Evolutionary conservation across 495 filamentous ascomycete species (phyloP).

Genomic region (Thozetella sp.): DNA sequence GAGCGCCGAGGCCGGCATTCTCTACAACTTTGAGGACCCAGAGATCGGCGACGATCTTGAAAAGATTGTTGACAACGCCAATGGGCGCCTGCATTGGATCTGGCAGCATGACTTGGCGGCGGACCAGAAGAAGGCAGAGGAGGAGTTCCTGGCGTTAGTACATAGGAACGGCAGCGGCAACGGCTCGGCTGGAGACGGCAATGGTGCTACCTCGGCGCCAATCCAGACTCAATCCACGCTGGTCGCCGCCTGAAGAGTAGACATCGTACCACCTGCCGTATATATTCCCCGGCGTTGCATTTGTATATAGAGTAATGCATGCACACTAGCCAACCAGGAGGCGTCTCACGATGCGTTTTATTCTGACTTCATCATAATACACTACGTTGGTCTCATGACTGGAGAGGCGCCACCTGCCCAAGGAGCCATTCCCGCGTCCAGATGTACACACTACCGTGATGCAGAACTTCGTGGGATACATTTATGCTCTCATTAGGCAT

Average conservation of each 20-base stretch:
- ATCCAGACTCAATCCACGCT: not conserved
- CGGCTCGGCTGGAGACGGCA: not conserved
- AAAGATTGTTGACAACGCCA: slow-evolving; percentile 39
- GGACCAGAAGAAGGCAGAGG: slow-evolving; percentile 25
- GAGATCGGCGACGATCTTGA: slow-evolving; percentile 43
- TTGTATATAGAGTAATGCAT: too few relatives aligned
- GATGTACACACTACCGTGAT: too few relatives aligned
- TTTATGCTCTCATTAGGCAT: too few relatives aligned
- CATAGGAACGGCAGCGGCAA: not conserved
- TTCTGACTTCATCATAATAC: too few relatives aligned
- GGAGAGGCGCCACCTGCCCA: too few relatives aligned
- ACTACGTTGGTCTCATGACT: too few relatives aligned
- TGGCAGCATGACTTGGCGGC: slow-evolving; percentile 39
- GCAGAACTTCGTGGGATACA: too few relatives aligned
- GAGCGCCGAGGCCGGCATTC: slow-evolving; percentile 39
- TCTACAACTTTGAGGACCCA: slow-evolving; percentile 41
- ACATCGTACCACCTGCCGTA: not conserved
- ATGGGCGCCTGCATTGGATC: slow-evolving; percentile 51
- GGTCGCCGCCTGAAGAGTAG: not conserved
- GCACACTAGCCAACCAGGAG: too few relatives aligned
- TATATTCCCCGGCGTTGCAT: too few relatives aligned
- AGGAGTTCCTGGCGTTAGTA: slow-evolving; percentile 16
- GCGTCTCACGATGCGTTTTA: too few relatives aligned
- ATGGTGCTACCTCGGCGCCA: not conserved
- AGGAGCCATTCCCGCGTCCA: too few relatives aligned